phyloP scores from a whole-genome alignment of 148 eudicot genomes.

The Selenicereus undatus region DNA sequence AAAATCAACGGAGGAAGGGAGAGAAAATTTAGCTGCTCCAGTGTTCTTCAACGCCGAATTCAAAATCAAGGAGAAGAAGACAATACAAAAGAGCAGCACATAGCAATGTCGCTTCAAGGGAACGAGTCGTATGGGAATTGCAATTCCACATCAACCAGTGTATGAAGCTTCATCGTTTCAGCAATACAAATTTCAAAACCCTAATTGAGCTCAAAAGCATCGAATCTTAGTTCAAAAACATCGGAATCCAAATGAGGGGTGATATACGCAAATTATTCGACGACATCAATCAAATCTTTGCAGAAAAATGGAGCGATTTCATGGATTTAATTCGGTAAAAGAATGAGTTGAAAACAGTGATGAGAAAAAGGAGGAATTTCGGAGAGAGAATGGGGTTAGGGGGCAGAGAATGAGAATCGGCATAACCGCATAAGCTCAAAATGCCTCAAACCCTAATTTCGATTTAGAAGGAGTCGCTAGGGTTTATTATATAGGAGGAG shows the following conservation, averaged over 20 bases:
- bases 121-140: slow-evolving; percentile 64
- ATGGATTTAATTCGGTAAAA: not conserved
- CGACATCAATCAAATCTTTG: not conserved
- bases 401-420: not conserved
- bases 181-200: not conserved
- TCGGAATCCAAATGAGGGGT: too few species aligned
- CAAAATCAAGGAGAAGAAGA: slow-evolving; percentile 12
- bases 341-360: too few species aligned
- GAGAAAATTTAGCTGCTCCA: slow-evolving; percentile 40
- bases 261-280: not conserved
- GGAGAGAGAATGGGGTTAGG: too few species aligned
- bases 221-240: too few species aligned
- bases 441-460: not conserved
- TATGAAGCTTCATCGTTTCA: slow-evolving; percentile 29
- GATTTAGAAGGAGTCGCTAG: not conserved
- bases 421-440: not conserved
- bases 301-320: not conserved
- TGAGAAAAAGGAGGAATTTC: too few species aligned
- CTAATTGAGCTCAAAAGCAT: too few species aligned
- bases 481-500: not conserved
- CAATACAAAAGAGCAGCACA: slow-evolving; percentile 35
- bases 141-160: slow-evolving; percentile 44
- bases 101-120: slow-evolving; percentile 67
- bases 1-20: not conserved
- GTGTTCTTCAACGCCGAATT: slow-evolving; percentile 15